Evolutionary conservation across 2,329 filamentous ascomycete genomes (phyloP).

Genomic region (Neonectria coccinea): DNA sequence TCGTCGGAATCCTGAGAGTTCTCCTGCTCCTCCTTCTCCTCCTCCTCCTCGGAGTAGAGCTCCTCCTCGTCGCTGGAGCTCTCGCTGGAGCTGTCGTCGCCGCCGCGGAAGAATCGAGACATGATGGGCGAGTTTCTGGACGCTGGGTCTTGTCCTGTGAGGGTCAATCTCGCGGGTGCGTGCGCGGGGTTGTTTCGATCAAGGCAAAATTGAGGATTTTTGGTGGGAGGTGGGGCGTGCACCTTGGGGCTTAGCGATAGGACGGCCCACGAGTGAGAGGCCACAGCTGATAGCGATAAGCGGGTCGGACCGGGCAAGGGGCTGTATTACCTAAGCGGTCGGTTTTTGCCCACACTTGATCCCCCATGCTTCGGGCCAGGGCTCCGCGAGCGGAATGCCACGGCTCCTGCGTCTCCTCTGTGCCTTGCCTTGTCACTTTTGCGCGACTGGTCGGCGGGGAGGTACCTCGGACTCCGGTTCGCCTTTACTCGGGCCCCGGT

Average conservation of each 20-base stretch:
- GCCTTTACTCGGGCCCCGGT: constrained; percentile 35
- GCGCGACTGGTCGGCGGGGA: constrained; percentile 4
- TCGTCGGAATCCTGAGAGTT: constrained; percentile 60
- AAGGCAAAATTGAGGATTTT: constrained; percentile 57
- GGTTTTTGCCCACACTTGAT: constrained; percentile 27
- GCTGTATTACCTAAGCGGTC: constrained; percentile 26
- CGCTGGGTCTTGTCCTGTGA: constrained; percentile 48
- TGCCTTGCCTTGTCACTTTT: constrained; percentile 27
- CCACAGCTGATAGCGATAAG: constrained; percentile 38
- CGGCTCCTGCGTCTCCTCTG: constrained; percentile 12
- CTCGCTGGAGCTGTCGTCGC: constrained; percentile 92
- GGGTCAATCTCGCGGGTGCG: constrained; percentile 47
- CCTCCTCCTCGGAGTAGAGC: constrained; percentile 75
- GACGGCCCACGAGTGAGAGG: constrained; percentile 34
- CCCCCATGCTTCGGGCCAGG: background rate
- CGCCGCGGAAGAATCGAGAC: constrained; percentile 97
- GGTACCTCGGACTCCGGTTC: constrained; percentile 28
- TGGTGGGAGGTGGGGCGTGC: constrained; percentile 57
- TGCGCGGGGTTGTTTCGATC: constrained; percentile 54
- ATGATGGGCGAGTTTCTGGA: constrained; percentile 65
- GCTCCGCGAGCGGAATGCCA: constrained; percentile 15
- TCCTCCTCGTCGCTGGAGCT: constrained; percentile 97
- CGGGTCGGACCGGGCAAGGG: constrained; percentile 16
- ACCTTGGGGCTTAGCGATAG: constrained; percentile 54
- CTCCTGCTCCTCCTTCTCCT: constrained; percentile 62